A percentile compares a stretch with the other conserved stretches of the same genome.
Conservation (phyloP, 345 rosid genomes). For the Arabidopsis thaliana region DNA sequence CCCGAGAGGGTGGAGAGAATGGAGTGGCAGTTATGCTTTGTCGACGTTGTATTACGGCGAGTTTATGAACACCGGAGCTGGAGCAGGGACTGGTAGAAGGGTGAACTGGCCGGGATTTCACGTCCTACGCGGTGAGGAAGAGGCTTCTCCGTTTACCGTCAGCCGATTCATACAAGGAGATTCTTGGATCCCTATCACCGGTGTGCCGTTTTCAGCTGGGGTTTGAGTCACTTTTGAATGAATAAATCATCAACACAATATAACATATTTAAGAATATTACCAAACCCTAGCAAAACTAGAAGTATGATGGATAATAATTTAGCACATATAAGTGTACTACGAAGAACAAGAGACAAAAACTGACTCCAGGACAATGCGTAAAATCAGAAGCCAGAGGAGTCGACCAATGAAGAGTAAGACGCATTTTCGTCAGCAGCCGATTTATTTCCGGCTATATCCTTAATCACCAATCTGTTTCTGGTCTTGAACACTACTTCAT, state of each 20-base stretch:
- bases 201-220: conserved; percentile 58
- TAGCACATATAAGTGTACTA: no score
- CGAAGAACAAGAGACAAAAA: not conserved
- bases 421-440: conserved; percentile 74
- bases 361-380: conserved; percentile 1
- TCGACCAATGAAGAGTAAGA: conserved; percentile 84
- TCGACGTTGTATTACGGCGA: conserved; percentile 65
- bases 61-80: conserved; percentile 62
- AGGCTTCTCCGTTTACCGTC: conserved; percentile 56
- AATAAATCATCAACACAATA: not conserved
- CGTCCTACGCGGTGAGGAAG: conserved; percentile 45
- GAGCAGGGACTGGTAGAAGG: conserved; percentile 49
- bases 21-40: conserved; percentile 63
- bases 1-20: conserved; percentile 68
- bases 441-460: conserved; percentile 30
- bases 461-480: conserved; percentile 39
- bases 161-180: conserved; percentile 65
- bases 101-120: conserved; percentile 82
- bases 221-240: conserved; percentile 35
- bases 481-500: conserved; percentile 40
- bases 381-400: conserved; percentile 74
- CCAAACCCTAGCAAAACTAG: no score
- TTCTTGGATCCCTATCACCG: conserved; percentile 62
- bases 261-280: conserved; percentile 4
- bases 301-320: no score